Conservation (phyloP, 2,329 filamentous ascomycete species). For the Cordyceps militaris region DNA sequence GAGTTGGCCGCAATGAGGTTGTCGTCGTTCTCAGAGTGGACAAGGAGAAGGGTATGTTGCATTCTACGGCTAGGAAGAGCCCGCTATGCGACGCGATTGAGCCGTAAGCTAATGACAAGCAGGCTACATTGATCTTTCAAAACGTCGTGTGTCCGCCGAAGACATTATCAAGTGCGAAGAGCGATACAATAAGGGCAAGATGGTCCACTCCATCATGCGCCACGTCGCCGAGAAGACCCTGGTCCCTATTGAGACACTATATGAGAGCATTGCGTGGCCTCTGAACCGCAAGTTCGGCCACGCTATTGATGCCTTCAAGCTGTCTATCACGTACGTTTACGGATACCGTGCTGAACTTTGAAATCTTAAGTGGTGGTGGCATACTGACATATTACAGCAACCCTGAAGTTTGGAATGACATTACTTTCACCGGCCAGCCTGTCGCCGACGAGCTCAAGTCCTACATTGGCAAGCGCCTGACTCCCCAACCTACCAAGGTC, state of each 20-base stretch:
- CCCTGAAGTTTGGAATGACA: constrained; percentile 91
- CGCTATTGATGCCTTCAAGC: constrained; percentile 95
- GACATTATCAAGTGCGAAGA: constrained; percentile 98
- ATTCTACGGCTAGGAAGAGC: constrained; percentile 1
- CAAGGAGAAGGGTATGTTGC: constrained; percentile 81
- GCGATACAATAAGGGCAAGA: constrained; percentile 99
- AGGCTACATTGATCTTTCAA: constrained; percentile 95
- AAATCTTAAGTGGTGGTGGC: no score
- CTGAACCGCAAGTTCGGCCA: constrained; percentile 97
- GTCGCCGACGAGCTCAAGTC: constrained; percentile 85
- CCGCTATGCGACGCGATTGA: constrained; percentile 17
- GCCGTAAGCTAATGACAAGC: background rate
- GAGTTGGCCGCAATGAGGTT: constrained; percentile 95
- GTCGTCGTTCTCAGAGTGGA: constrained; percentile 97
- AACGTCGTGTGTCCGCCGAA: constrained; percentile 94
- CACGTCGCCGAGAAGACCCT: constrained; percentile 97
- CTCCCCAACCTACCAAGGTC: constrained; percentile 97
- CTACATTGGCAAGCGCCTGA: constrained; percentile 96
- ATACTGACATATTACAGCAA: constrained; percentile 50
- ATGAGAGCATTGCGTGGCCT: constrained; percentile 93
- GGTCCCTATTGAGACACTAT: constrained; percentile 88
- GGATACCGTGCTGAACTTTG: background rate
- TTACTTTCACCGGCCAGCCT: constrained; percentile 76
- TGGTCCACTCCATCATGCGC: constrained; percentile 97
- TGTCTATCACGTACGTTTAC: constrained; percentile 79